Base-by-base conservation (phyloP, 176 grass and related monocot species). In the Ensete ventricosum region DNA sequence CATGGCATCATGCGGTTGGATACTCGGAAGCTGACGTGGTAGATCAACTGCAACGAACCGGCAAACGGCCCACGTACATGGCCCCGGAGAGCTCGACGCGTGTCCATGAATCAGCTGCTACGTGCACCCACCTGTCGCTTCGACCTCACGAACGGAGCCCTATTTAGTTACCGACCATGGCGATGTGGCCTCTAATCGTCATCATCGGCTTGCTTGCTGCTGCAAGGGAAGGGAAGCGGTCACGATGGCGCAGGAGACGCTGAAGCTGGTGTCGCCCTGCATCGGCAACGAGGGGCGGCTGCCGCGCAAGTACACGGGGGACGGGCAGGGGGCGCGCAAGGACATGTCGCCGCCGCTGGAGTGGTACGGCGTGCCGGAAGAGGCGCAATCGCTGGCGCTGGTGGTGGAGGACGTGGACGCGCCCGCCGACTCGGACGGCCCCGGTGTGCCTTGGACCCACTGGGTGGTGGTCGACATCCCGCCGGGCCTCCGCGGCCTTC, bases 351-450 rank as follows among this genome's bases (percentile, higher is more conserved):
- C 88, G 53, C 95, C 84, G 13, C 21, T 99, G 58, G 90, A 99
- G 84, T 99, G 95, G 95, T 99, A 99, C 88, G 78, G 84, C 5
- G 95, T 99, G 13, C 95, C 95, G 0, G 95, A 91, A 21, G 95
- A 79, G 34, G 64, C 86, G 20, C 68, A 72, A 20, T 87, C 86
- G 54, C 72, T 99, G 82, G 88, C 95, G 9, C 86, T 94, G 6
- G 78, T 99, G 10, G 86, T 77, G 57, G 86, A 99, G 73, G 95
- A 99, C 81, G 14, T 88, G 5, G 88, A 94, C 75, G 84, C 78
- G 23, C 81, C 81, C 0, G 17, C 62, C 5, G 73, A 87, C 8
- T 79, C 73, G 2, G 77, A 77, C 21, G 62, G 67, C 0, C 89
- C 87, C 1, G 16, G 73, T 16, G 74, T 93, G 75, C 95, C 90